A percentile compares a stretch with the other conserved stretches of the same genome.
phyloP scores from a whole-genome alignment of 2,329 filamentous ascomycete species.

The Neonectria sp. region DNA sequence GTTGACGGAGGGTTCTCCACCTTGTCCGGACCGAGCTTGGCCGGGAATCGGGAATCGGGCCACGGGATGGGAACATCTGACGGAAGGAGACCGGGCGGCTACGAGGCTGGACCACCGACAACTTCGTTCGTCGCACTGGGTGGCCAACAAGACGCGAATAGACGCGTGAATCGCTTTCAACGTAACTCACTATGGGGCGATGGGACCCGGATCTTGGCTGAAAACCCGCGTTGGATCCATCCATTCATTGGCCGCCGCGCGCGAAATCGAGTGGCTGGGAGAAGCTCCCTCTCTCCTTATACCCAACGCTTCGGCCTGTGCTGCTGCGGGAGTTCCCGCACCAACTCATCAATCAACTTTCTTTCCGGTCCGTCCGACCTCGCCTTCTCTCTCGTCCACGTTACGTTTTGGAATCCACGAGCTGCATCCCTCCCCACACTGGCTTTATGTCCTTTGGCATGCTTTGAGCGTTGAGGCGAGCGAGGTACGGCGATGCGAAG shows the following conservation, averaged over 20 bases:
- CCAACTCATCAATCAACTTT: background rate
- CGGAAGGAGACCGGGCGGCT: background rate
- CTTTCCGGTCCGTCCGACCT: background rate
- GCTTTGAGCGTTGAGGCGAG: background rate
- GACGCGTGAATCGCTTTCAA: background rate
- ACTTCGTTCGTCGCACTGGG: background rate
- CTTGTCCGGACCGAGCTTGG: slow-evolving; percentile 12
- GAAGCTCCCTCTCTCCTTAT: background rate
- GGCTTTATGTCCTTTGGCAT: background rate
- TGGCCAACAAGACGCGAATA: background rate
- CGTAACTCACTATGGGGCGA: background rate
- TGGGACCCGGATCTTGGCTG: background rate
- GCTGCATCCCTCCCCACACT: background rate
- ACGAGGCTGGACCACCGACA: background rate
- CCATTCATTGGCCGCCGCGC: slow-evolving; percentile 3
- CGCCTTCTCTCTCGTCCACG: background rate
- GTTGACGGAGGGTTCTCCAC: background rate
- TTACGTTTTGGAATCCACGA: background rate
- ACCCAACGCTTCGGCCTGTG: slow-evolving; percentile 2
- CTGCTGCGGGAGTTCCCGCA: slow-evolving; percentile 12
- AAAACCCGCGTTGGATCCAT: slow-evolving; percentile 2
- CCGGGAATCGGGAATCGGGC: background rate
- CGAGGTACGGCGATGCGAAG: background rate
- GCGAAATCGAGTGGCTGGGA: slow-evolving; percentile 34
- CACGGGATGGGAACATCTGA: background rate